Conservation (phyloP, 2,329 filamentous ascomycete species). For the Epichloe bromicola region DNA sequence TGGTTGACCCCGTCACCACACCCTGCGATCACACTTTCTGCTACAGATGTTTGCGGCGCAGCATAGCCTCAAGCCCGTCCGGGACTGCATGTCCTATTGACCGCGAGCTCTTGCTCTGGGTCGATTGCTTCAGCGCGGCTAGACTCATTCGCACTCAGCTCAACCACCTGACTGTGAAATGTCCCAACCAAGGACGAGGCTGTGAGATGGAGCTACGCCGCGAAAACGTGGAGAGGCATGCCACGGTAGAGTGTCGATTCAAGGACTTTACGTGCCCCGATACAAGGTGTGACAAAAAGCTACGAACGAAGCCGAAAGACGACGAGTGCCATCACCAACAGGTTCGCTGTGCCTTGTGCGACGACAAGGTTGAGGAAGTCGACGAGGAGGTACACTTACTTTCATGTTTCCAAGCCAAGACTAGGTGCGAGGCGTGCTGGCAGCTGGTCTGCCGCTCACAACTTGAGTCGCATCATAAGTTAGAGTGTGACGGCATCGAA, state of each 20-base stretch:
- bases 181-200: slow-evolving; percentile 38
- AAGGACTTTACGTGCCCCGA: slow-evolving; percentile 44
- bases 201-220: slow-evolving; percentile 39
- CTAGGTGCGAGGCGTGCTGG: slow-evolving; percentile 36
- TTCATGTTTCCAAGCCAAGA: slow-evolving; percentile 32
- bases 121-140: slow-evolving; percentile 27
- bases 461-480: slow-evolving; percentile 32
- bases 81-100: slow-evolving; percentile 43
- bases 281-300: slow-evolving; percentile 34
- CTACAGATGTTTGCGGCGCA: slow-evolving; percentile 37
- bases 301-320: slow-evolving; percentile 37
- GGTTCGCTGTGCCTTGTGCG: slow-evolving; percentile 40
- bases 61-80: slow-evolving; percentile 26
- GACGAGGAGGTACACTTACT: slow-evolving; percentile 24
- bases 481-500: slow-evolving; percentile 36
- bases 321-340: slow-evolving; percentile 42
- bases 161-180: slow-evolving; percentile 44
- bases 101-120: slow-evolving; percentile 29
- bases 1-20: slow-evolving; percentile 48
- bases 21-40: slow-evolving; percentile 55
- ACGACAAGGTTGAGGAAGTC: slow-evolving; percentile 32
- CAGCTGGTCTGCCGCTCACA: slow-evolving; percentile 29
- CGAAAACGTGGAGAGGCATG: slow-evolving; percentile 42
- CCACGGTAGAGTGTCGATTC: slow-evolving; percentile 42
- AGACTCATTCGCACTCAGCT: slow-evolving; percentile 46